phyloP scores from a whole-genome alignment of 2,329 filamentous ascomycete genomes.

The Calonectria henricotiae region DNA sequence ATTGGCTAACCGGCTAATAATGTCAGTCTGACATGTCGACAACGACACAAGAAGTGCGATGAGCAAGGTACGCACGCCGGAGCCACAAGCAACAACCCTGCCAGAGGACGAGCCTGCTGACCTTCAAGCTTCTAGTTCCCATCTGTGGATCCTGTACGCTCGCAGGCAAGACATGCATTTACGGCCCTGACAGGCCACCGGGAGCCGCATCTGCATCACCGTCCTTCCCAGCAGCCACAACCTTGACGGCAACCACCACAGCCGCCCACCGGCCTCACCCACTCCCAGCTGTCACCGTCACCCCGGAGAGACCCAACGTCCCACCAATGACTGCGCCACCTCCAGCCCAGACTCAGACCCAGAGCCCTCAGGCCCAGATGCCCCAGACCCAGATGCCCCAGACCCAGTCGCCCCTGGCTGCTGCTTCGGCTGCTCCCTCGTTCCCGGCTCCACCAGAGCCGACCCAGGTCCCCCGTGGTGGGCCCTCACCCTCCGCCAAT shows the following conservation, averaged over 20 bases:
- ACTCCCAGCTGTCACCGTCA: slow-evolving; percentile 26
- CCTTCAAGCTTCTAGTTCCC: slow-evolving; percentile 24
- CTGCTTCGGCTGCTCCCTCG: slow-evolving; percentile 11
- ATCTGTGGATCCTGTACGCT: slow-evolving; percentile 34
- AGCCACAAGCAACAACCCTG: slow-evolving; percentile 4
- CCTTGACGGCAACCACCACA: slow-evolving; percentile 37
- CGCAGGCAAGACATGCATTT: slow-evolving; percentile 35
- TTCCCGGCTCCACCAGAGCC: slow-evolving; percentile 26
- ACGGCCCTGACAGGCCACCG: slow-evolving; percentile 30
- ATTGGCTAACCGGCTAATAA: slow-evolving; percentile 23
- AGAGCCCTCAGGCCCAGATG: slow-evolving; percentile 19
- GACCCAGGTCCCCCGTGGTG: slow-evolving; percentile 21
- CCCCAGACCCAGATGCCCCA: slow-evolving; percentile 21
- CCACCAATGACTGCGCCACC: slow-evolving; percentile 23
- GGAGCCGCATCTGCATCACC: slow-evolving; percentile 10
- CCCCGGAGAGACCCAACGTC: slow-evolving; percentile 23
- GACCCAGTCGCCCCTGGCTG: slow-evolving; percentile 13
- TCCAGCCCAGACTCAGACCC: slow-evolving; percentile 6
- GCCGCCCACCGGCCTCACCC: slow-evolving; percentile 20
- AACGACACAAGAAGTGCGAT: slow-evolving; percentile 35
- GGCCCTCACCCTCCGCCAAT: slow-evolving; percentile 21
- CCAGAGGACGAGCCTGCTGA: slow-evolving; percentile 26
- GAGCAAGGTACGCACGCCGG: slow-evolving; percentile 29
- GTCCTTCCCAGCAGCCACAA: slow-evolving; percentile 41
- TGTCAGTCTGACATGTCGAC: slow-evolving; percentile 34